Base-by-base conservation (phyloP, 805 yeast genomes). In the Kluyveromyces nonfermentans region DNA sequence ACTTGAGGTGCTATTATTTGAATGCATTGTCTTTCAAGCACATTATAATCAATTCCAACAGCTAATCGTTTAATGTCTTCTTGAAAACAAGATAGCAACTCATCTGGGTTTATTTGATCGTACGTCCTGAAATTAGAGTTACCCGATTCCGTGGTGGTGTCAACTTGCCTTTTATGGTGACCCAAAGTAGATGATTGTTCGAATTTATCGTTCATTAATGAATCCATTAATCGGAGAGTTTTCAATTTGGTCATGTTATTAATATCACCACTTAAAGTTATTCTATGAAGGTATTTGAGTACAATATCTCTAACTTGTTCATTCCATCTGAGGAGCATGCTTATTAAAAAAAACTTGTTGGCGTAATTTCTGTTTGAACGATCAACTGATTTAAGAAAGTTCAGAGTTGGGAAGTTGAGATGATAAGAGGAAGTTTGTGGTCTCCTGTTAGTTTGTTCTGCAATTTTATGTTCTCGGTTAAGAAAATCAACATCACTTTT, bases 1-100 rank as follows among this genome's bases (percentile, higher is more conserved):
- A 88, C 76, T 60, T 90, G 96, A 0, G 97, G 96, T 21, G 86
- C 76, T 5, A 82, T 67, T 35, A 90, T 68, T 46, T 79, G 79
- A 25, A 89, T 70, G 48, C 80, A 67, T 56, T 78, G 83, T 35
- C 83, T 76, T 42, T 80, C 77, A 35, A 61, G 68, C 4, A 70
- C 57, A 46, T 53, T 61, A 70, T 44, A 65, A 54, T 59, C 47
- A 35, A 64, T 58, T 2, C 62, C 65, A 1, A 64, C 60, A 6
- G 62, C 50, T 2, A 72, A 59, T 5, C 57, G 53, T 46, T 74
- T 63, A 31, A 86, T 59, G 28, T 75, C 78, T 3, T 71, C 68
- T 33, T 78, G 77, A 55, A 82, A 81, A 47, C 39, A 18, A 40
- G 37, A 19, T 7, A 38, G 36, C 14, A 43, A 33, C n/a, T 46